These are phyloP conservation scores for Adenanthera pavonina DNA, from an alignment of 306 rosid species.

Conservation along the genomic window DNA sequence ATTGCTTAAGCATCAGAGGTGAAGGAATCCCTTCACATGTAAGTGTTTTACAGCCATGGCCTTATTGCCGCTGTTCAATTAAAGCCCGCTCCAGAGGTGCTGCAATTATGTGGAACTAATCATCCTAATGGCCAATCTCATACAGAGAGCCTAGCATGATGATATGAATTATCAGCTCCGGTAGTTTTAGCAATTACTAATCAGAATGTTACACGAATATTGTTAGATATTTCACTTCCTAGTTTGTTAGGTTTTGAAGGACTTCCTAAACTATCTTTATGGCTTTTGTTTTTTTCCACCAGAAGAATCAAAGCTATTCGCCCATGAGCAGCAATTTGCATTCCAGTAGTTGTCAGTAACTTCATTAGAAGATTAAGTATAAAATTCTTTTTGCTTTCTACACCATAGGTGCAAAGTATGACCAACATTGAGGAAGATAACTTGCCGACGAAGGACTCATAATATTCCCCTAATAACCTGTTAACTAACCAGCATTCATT, in stretches of 20 bases:
- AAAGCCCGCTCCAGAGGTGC: slow-evolving; percentile 5
- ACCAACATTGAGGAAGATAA: slow-evolving; percentile 36
- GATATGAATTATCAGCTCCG: not conserved
- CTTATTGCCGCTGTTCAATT: slow-evolving; percentile 24
- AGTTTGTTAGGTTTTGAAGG: slow-evolving; percentile 2
- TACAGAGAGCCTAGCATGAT: not conserved
- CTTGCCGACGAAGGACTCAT: slow-evolving; percentile 32
- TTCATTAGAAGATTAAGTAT: not conserved
- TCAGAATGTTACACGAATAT: slow-evolving; percentile 1
- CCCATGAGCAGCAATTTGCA: not conserved
- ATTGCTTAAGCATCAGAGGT: slow-evolving; percentile 32
- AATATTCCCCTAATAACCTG: slow-evolving; percentile 14
- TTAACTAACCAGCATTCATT: slow-evolving; percentile 38
- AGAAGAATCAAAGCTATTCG: slow-evolving; percentile 1
- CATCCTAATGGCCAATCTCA: not conserved
- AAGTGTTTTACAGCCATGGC: not conserved
- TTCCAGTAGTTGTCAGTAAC: slow-evolving; percentile 1
- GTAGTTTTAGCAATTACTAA: not conserved
- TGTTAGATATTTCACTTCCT: not conserved
- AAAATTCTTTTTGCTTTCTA: slow-evolving; percentile 26
- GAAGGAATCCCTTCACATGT: slow-evolving; percentile 33
- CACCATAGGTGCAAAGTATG: not conserved
- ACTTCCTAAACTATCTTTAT: slow-evolving; percentile 9
- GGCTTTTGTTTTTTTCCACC: not conserved
- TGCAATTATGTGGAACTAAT: slow-evolving; percentile 14